Base-by-base conservation (phyloP, 192 early-diverging fungal genomes). In the Umbelopsis vinacea region DNA sequence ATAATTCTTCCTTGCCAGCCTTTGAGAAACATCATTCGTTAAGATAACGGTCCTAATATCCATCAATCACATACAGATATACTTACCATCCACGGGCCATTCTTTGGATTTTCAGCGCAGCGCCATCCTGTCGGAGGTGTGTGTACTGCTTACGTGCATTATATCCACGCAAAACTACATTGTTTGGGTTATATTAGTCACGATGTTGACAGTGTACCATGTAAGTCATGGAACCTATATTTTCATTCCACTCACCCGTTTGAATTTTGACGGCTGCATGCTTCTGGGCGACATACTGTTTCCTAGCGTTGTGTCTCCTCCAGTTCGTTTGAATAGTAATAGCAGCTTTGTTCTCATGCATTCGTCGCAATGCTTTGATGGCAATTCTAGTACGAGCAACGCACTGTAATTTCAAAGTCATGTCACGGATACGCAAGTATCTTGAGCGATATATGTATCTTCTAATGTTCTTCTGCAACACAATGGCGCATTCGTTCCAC, bases 391-490 rank as follows among this genome's bases (percentile, higher is more conserved):
- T 90, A 55, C 96, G 86, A 70, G 77, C 79, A 52, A 89, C 50
- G 6, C 82, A 69, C 81, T 98, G 97, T 21, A 96, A 74, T 50
- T 68, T 81, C 66, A 93, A 79, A 21, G 88, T 87, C 11, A 91
- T 84, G 52, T 66, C 35, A 19, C 86, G 86, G 60, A 86, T 71
- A 22, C 75, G 79, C 50, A 82, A 70, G 79, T 87, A 94, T 52
- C 83, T 71, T 35, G 82, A 82, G 73, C 89, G 87, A 74, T 89
- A 83, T 68, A 95, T 79, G 70, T 82, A 86, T 29, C 92, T 78
- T 21, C 91, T 87, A 69, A 92, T 88, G 76, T 95, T 92, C 81
- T 95, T 94, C 79, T 97, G 96, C 73, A 98, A 91, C 68, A 95
- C 66, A 3, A 92, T 90, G 40, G 95, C 96, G 66, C 93, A 94